A percentile compares a stretch with the other conserved stretches of the same genome.
Evolutionary conservation across 768 basidiomycete species (phyloP).

Genomic region (Mycena galopus): DNA sequence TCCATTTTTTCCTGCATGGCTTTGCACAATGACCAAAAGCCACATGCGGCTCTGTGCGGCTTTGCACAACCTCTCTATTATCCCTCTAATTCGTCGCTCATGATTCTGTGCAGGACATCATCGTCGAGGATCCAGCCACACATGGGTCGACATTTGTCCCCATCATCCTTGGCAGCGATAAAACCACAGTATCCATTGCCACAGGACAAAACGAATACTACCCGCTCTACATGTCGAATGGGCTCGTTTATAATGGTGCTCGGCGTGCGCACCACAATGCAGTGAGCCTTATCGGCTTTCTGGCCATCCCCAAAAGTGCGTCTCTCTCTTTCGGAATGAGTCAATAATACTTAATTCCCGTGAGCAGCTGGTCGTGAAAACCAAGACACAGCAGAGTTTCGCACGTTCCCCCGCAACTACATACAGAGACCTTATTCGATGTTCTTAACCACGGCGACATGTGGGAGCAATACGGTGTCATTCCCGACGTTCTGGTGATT

Average conservation of each 20-base stretch:
- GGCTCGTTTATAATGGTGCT: conserved; percentile 48
- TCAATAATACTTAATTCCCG: too few species aligned
- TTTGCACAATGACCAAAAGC: too few species aligned
- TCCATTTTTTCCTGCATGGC: too few species aligned
- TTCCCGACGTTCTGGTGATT: conserved; percentile 48
- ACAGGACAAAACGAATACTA: conserved; percentile 54
- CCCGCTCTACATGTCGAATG: conserved; percentile 50
- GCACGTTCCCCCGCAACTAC: conserved; percentile 41
- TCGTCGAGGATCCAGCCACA: conserved; percentile 10
- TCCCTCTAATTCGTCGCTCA: not conserved
- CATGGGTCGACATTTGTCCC: conserved; percentile 48
- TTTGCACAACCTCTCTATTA: too few species aligned
- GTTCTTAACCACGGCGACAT: conserved; percentile 36
- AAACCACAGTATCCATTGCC: conserved; percentile 53
- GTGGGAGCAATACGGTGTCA: conserved; percentile 51
- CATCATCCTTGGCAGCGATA: conserved; percentile 52
- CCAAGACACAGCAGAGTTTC: conserved; percentile 5
- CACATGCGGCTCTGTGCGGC: too few species aligned
- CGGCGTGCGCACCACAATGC: conserved; percentile 48
- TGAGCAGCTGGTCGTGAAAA: conserved; percentile 1
- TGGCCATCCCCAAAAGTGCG: conserved; percentile 47
- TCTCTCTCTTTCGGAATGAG: conserved; percentile 25
- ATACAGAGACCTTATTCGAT: conserved; percentile 39
- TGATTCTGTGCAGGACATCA: not conserved
- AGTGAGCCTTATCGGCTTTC: conserved; percentile 44